Percentiles rank a stretch among this genome's conserved stretches.
phyloP scores from a whole-genome alignment of 108 stramenopile genomes.

The Aurantiochytrium sp. region DNA sequence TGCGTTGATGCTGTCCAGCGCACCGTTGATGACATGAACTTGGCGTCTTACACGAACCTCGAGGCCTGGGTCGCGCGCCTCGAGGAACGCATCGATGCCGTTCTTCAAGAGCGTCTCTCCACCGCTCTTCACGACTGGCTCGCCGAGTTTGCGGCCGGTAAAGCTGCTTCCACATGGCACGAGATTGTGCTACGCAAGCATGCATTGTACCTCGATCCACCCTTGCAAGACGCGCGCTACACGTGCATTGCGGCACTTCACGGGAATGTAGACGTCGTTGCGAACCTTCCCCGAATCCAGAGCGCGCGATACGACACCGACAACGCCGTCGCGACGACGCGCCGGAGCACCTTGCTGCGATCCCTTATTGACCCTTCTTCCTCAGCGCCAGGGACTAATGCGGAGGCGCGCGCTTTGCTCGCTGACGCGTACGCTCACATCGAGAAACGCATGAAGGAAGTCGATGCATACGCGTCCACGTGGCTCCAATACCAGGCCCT shows the following conservation, averaged over 20 bases:
- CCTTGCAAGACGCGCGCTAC: background rate
- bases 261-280: background rate
- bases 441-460: constrained; percentile 41
- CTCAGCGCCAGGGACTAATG: background rate
- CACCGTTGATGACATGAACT: constrained; percentile 39
- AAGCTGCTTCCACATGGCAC: background rate
- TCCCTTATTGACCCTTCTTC: background rate
- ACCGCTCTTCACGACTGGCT: background rate
- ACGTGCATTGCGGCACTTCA: background rate
- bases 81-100: background rate
- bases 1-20: constrained; percentile 18
- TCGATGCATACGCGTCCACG: constrained; percentile 29
- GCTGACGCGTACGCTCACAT: background rate
- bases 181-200: constrained; percentile 5
- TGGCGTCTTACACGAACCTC: constrained; percentile 42
- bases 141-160: background rate
- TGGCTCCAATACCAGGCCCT: constrained; percentile 91
- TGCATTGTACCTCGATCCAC: background rate
- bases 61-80: constrained; percentile 26
- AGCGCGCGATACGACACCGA: background rate
- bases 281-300: background rate
- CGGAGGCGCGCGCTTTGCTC: background rate
- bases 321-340: background rate
- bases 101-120: background rate
- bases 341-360: background rate